phyloP scores from a whole-genome alignment of 1,284 basidiomycete species.

The Rhodotorula sp. region DNA sequence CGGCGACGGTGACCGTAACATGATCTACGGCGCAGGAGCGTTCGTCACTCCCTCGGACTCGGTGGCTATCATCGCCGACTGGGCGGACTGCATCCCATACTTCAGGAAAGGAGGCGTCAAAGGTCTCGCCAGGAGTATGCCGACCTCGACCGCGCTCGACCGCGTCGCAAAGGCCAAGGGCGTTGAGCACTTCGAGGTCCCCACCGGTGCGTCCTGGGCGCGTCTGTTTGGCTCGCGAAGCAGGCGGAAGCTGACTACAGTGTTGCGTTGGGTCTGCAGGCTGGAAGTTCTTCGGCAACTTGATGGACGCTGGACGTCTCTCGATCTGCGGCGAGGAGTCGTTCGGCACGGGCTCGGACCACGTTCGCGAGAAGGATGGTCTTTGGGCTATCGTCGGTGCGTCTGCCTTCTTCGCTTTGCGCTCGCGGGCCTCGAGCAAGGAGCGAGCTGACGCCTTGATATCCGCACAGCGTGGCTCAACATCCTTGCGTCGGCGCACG shows the following conservation, averaged over 20 bases:
- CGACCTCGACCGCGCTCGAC: conserved; percentile 94
- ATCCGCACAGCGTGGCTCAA: conserved; percentile 81
- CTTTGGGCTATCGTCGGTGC: conserved; percentile 92
- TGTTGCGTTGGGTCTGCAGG: conserved; percentile 55
- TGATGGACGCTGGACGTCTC: conserved; percentile 96
- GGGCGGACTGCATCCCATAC: conserved; percentile 91
- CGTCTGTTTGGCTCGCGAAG: no score
- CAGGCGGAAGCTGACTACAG: neutral
- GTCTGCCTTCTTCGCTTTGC: conserved; percentile 27
- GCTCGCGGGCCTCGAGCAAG: neutral
- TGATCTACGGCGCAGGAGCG: conserved; percentile 93
- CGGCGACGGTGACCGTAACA: conserved; percentile 97
- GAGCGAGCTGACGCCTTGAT: neutral
- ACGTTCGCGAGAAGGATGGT: conserved; percentile 99
- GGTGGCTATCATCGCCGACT: conserved; percentile 98
- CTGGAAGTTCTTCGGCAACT: conserved; percentile 99
- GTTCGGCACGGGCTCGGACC: conserved; percentile 98
- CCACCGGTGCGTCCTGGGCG: conserved; percentile 66
- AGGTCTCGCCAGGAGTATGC: conserved; percentile 94
- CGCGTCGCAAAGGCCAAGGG: conserved; percentile 91
- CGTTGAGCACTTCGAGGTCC: conserved; percentile 93
- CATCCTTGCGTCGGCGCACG: conserved; percentile 90
- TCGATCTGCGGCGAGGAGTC: conserved; percentile 99
- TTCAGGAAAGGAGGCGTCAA: conserved; percentile 89
- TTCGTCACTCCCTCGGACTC: conserved; percentile 98